Evolutionary conservation across 768 basidiomycete species (phyloP), one percentile per base, ranked within the genome.

Genomic region (Gyrodon lividus): DNA sequence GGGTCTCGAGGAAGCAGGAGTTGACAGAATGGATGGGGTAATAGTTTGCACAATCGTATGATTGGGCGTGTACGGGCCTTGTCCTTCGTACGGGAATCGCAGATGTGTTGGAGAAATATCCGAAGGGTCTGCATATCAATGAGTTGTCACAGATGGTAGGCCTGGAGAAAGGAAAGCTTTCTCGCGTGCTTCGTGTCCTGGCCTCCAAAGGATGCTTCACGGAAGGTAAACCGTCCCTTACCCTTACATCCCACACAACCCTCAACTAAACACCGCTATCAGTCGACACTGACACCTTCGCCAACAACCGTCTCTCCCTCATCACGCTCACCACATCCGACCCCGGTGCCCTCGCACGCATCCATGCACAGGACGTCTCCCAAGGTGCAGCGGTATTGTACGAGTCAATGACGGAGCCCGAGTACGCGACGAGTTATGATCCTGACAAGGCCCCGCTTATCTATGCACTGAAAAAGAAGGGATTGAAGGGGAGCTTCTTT

Each of bases 261-360:
- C 23, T 17, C 19, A 2, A 26, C 49, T 48, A 30, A 30, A 9
- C 3, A 31, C 22, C 2, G 7, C 44, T 3, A 34, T 22, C 33
- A 66, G 69, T 72, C 6, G 46, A 55, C 8, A 56, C 57, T 8
- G 59, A 69, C 16, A 49, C 49, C 0, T 71, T 68, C 52, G 63
- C 68, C 10, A 71, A 71, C 46, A 72, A 66, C 39, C 70, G 67
- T n/a, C 57, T 70, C 23, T 72, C 70, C 2, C 59, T 68, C 8
- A 41, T 64, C 1, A 58, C 66, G 7, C 56, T 51, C 37, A 59
- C 61, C 10, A 45, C 7, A 26, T 61, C 46, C 19, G 37, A 50
- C 24, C 12, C 51, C 0, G 57, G 56, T 4, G 59, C 46, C 13
- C 47, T 62, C 8, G 45, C 51, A 0, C 50, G 50, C 9, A 31